phyloP scores from a whole-genome alignment of 1,139 yeast species.

The Pichia sp. region DNA sequence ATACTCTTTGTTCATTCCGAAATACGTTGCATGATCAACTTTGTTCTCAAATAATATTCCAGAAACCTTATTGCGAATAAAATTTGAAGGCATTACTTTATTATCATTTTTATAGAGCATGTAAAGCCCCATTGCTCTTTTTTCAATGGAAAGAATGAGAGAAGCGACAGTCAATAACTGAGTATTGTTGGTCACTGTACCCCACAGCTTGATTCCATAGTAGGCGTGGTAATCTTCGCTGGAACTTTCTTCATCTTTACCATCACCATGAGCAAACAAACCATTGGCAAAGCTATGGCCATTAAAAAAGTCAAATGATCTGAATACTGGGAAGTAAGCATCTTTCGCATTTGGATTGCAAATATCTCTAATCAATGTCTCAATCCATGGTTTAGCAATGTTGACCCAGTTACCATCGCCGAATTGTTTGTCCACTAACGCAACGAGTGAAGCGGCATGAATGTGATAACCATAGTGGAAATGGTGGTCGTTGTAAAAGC shows the following conservation, averaged over 20 bases:
- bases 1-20: constrained; percentile 71
- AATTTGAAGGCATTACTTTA: constrained; percentile 48
- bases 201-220: constrained; percentile 73
- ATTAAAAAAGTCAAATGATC: constrained; percentile 73
- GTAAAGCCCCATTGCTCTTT: constrained; percentile 56
- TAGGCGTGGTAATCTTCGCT: constrained; percentile 75
- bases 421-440: constrained; percentile 46
- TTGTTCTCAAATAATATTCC: constrained; percentile 85
- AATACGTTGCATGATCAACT: constrained; percentile 86
- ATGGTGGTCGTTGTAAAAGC: constrained; percentile 77
- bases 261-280: constrained; percentile 68
- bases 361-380: constrained; percentile 60
- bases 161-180: constrained; percentile 54
- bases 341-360: constrained; percentile 61
- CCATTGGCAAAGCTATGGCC: constrained; percentile 88
- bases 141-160: constrained; percentile 58
- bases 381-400: constrained; percentile 53
- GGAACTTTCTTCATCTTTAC: constrained; percentile 73
- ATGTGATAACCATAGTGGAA: constrained; percentile 78
- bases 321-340: constrained; percentile 62
- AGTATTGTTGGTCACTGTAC: constrained; percentile 48
- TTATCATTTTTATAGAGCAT: constrained; percentile 55
- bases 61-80: constrained; percentile 63
- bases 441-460: constrained; percentile 66
- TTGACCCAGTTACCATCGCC: constrained; percentile 51